These are phyloP conservation scores for Starmerella roubikii DNA, from an alignment of 805 yeast genomes.

Conservation along the genomic window DNA sequence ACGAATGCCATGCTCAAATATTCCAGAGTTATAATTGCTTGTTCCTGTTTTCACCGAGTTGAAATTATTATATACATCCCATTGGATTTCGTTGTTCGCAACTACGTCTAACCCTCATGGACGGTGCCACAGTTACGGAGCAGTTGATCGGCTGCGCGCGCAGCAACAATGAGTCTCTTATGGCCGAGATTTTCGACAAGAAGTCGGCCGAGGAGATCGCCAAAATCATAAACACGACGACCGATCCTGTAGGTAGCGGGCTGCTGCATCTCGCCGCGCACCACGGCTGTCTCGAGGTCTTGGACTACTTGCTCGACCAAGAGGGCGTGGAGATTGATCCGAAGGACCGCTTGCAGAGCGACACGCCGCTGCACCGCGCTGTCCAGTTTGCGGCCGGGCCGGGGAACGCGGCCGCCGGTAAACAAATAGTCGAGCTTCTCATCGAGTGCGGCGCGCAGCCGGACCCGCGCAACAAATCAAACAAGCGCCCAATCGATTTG, in stretches of 20 bases:
- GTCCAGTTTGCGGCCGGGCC: constrained; percentile 46
- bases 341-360: constrained; percentile 51
- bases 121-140: constrained; percentile 67
- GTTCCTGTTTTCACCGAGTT: too few species aligned
- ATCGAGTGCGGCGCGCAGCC: constrained; percentile 90
- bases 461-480: constrained; percentile 36
- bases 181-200: constrained; percentile 41
- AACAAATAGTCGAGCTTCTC: constrained; percentile 45
- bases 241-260: constrained; percentile 65
- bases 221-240: constrained; percentile 50
- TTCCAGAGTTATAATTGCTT: too few species aligned
- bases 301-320: constrained; percentile 69
- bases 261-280: constrained; percentile 71
- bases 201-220: constrained; percentile 26
- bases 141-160: constrained; percentile 80
- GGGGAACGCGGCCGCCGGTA: constrained; percentile 76
- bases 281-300: constrained; percentile 69
- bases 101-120: too few species aligned
- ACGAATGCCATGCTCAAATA: too few species aligned
- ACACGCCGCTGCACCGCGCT: constrained; percentile 82
- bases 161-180: constrained; percentile 69
- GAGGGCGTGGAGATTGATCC: constrained; percentile 91
- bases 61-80: too few species aligned
- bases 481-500: constrained; percentile 64
- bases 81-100: too few species aligned